These are phyloP conservation scores for Colletotrichum echinochloae DNA, from an alignment of 2,329 filamentous ascomycete species.

Conservation along the genomic window DNA sequence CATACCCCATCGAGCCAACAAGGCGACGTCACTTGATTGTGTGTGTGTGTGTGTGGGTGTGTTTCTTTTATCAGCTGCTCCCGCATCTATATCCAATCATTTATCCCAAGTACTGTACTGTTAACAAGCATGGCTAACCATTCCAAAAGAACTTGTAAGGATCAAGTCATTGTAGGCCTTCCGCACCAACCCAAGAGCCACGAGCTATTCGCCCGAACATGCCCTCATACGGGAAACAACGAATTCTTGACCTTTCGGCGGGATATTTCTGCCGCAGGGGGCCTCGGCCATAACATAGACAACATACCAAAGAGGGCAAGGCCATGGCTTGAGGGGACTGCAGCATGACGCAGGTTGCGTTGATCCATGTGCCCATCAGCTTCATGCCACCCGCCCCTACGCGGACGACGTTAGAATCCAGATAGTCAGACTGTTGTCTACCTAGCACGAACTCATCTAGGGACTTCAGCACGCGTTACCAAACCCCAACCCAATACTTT, in stretches of 20 bases:
- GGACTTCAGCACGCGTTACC: too few species aligned
- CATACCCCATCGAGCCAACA: background rate
- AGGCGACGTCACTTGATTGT: background rate
- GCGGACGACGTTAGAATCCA: background rate
- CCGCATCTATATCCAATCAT: background rate
- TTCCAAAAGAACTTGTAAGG: constrained; percentile 4
- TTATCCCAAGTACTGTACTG: too few species aligned
- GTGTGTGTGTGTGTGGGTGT: too few species aligned
- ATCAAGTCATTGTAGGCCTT: background rate
- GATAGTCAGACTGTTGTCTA: background rate
- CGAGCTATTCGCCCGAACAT: constrained; percentile 1
- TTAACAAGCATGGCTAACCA: background rate
- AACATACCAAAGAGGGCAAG: background rate
- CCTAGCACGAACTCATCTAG: background rate
- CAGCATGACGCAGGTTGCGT: background rate
- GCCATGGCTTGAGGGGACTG: background rate
- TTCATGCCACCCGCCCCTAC: background rate
- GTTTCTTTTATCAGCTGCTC: too few species aligned
- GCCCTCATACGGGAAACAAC: constrained; percentile 9
- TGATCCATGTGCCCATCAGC: constrained; percentile 11
- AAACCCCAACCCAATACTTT: background rate
- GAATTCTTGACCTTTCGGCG: background rate
- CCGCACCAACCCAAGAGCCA: background rate
- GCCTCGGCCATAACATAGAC: background rate
- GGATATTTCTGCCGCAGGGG: background rate